Evolutionary conservation across 352 stramenopile species (phyloP), one percentile per base, ranked within the genome.

Genomic region (Phytophthora boehmeriae): DNA sequence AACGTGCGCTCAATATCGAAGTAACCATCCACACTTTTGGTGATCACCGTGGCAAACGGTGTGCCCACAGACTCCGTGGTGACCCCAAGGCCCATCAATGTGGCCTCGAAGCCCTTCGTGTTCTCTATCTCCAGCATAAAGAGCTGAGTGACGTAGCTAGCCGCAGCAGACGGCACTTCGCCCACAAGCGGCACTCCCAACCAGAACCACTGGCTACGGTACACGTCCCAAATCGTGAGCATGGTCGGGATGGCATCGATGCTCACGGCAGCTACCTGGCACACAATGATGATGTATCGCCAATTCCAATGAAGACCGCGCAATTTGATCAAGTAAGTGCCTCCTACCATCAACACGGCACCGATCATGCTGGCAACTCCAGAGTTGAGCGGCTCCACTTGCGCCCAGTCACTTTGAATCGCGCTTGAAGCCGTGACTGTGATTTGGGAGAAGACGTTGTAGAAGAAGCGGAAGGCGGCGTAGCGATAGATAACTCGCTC

Each of bases 201-300:
- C 72, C 71, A 88, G 55, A 88, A 83, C 73, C 78, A 88, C 36
- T 86, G 78, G 41, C 67, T 80, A 17, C 77, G 73, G n/a, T 77
- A 66, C 4, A 88, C 76, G 47, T 86, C 55, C 78, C 78, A 88
- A 54, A 84, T 79, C 20, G 75, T 88, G 38, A 84, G 39, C 25
- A 86, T 63, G 17, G 67, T 83, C n/a, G 75, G 67, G 8, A 75
- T 47, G 5, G 50, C 46, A 28, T 88, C 78, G 46, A 80, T 66
- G 14, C 59, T 25, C 17, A 89, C 70, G 30, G 85, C 71, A 3
- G 51, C 39, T 22, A 85, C 28, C 38, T 82, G 55, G 17, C 59
- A 68, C 9, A 62, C 16, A n/a, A 82, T 66, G 39, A 86, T 71
- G n/a, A 74, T 65, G 38, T 59, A 41, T 19, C 67, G 76, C 76